Percentiles rank a stretch among this genome's conserved stretches.
phyloP scores from a whole-genome alignment of 148 eudicot species.

The Rhododendron ovatum region DNA sequence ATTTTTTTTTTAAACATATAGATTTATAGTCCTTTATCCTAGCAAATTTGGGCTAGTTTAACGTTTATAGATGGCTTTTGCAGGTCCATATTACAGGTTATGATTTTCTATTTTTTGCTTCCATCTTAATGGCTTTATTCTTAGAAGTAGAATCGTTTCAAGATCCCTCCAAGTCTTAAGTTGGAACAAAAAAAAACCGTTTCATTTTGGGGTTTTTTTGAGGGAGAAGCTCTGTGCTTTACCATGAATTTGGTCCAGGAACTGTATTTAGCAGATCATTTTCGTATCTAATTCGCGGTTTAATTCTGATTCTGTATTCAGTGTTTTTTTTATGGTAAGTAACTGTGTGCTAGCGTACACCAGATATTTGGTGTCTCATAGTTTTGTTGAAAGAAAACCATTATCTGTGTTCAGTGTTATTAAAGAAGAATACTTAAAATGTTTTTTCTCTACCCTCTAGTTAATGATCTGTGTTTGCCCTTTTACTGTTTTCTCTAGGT shows the following conservation, averaged over 20 bases:
- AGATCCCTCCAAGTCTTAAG: not conserved
- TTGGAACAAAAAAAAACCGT: not conserved
- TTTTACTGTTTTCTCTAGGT: slow-evolving; percentile 28
- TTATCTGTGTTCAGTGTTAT: not conserved
- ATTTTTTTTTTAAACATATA: not conserved
- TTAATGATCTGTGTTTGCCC: slow-evolving; percentile 6
- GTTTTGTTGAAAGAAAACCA: too few species aligned
- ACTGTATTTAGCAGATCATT: not conserved
- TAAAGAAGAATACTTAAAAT: not conserved
- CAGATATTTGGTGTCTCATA: too few species aligned
- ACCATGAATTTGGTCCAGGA: not conserved
- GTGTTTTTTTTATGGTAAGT: too few species aligned
- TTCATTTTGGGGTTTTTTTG: not conserved
- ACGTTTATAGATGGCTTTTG: not conserved
- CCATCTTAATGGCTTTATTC: not conserved
- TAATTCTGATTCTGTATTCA: not conserved
- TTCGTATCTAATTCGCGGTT: not conserved
- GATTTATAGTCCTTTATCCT: not conserved
- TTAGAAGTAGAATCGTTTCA: not conserved
- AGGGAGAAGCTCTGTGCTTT: not conserved
- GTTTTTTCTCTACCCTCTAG: not conserved
- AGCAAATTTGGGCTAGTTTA: not conserved
- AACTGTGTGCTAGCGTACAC: too few species aligned
- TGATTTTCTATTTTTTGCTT: not conserved
- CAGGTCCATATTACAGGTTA: not conserved